These are phyloP conservation scores for Hypseocharis bilobata DNA, from an alignment of 441 rosid genomes.

Conservation along the genomic window DNA sequence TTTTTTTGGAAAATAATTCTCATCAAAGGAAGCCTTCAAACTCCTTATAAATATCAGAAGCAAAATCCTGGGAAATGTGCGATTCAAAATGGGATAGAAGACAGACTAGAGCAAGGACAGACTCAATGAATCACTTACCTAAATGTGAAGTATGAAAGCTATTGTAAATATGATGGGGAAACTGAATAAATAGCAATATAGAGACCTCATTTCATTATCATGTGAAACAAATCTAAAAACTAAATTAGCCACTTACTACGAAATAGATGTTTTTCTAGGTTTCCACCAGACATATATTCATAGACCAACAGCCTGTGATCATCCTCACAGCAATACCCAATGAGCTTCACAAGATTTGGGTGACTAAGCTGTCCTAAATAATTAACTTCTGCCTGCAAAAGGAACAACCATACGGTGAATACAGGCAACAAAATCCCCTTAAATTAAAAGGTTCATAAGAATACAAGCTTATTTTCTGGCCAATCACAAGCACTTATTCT, in stretches of 20 bases:
- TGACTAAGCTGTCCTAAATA: constrained; percentile 90
- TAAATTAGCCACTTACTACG: constrained; percentile 50
- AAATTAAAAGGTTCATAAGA: not conserved
- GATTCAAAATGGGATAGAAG: not conserved
- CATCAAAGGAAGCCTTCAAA: not conserved
- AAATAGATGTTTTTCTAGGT: constrained; percentile 89
- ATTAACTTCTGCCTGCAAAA: constrained; percentile 82
- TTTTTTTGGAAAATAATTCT: not conserved
- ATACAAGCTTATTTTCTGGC: not conserved
- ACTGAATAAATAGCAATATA: not conserved
- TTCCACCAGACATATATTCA: constrained; percentile 90
- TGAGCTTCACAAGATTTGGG: constrained; percentile 87
- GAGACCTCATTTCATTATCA: not conserved
- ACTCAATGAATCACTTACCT: not conserved
- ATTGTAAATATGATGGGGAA: not conserved
- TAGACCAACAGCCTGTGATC: constrained; percentile 84
- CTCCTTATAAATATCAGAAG: not conserved
- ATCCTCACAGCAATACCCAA: constrained; percentile 97
- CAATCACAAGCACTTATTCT: not conserved
- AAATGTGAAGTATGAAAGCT: not conserved
- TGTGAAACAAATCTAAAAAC: not conserved
- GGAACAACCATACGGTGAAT: constrained; percentile 7
- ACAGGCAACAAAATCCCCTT: not conserved
- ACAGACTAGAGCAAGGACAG: not conserved
- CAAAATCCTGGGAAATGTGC: not conserved